A percentile compares a stretch with the other conserved stretches of the same genome.
Conservation (phyloP, 306 rosid genomes). For the Ormosia semicastrata region DNA sequence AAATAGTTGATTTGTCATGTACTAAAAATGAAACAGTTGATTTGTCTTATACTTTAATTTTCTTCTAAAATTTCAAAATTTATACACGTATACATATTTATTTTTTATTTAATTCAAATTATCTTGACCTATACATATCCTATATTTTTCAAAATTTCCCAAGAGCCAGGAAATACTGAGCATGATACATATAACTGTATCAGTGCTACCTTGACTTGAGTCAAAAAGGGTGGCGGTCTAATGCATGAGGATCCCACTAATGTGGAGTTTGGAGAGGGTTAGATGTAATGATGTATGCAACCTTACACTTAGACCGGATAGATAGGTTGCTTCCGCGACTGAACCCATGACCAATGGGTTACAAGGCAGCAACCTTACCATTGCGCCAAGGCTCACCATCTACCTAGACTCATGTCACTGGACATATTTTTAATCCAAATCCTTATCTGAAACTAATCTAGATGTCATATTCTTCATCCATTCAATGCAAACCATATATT, state of each 20-base stretch:
- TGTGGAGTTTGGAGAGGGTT: background rate
- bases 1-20: background rate
- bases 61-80: background rate
- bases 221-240: background rate
- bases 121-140: background rate
- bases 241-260: background rate
- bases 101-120: background rate
- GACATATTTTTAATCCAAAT: background rate
- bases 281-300: background rate
- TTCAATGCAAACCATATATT: background rate
- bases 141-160: background rate
- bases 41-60: background rate
- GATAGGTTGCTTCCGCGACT: background rate
- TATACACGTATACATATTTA: background rate
- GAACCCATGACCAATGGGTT: background rate
- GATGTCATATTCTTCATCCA: background rate
- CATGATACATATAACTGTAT: background rate
- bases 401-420: background rate
- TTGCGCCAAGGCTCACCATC: background rate
- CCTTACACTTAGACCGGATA: background rate
- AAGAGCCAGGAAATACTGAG: background rate
- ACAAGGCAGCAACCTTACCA: background rate
- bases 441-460: background rate
- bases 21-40: background rate
- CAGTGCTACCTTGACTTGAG: background rate